Evolutionary conservation across 192 early-diverging fungal genomes (phyloP).

Genomic region (Chytriomyces sp.): DNA sequence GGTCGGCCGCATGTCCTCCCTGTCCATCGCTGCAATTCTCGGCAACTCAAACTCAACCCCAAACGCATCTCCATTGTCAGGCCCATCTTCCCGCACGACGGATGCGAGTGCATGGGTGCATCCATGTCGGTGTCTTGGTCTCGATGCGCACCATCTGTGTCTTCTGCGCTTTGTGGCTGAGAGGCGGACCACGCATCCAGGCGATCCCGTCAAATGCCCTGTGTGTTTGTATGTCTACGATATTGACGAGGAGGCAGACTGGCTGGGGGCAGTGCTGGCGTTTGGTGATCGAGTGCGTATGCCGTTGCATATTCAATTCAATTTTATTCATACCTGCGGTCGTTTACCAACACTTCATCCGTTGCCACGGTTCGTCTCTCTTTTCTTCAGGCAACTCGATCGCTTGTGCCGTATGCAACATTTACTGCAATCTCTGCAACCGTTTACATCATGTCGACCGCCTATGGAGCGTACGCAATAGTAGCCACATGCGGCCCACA

Average conservation of each 20-base stretch:
- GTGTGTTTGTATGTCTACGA: constrained; percentile 43
- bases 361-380: too few relatives aligned
- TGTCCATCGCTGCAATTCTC: too few relatives aligned
- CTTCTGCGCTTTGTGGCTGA: constrained; percentile 48
- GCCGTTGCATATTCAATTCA: neutral
- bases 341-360: neutral
- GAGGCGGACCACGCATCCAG: constrained; percentile 14
- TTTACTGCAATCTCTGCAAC: neutral
- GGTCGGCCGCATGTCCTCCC: too few relatives aligned
- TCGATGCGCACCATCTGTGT: constrained; percentile 48
- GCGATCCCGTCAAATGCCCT: constrained; percentile 37
- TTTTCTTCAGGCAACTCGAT: neutral
- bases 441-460: constrained; percentile 43
- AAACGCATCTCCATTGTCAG: neutral
- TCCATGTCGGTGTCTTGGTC: constrained; percentile 3
- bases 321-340: neutral
- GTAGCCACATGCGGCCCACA: constrained; percentile 45
- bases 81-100: neutral
- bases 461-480: constrained; percentile 46
- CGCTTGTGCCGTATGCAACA: neutral
- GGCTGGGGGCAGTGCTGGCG: neutral
- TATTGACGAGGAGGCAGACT: constrained; percentile 23
- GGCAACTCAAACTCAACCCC: too few relatives aligned
- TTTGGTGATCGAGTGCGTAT: neutral
- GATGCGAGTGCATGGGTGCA: neutral